Evolutionary conservation across 208 protist species (phyloP), one percentile per base, ranked within the genome.

Genomic region (Trypanosoma cruzi): DNA sequence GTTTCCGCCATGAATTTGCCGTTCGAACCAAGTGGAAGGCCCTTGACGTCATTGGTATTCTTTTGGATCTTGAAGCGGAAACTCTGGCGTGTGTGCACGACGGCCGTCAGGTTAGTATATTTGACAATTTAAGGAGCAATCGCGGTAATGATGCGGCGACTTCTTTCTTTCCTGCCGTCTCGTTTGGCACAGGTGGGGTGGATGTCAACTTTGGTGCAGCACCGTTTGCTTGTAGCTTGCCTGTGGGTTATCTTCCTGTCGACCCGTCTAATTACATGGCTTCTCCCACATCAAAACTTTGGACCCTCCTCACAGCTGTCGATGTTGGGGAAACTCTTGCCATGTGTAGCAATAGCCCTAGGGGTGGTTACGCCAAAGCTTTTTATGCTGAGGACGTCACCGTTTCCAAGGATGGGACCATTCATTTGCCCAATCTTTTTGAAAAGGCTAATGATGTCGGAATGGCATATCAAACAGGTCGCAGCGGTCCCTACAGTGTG

Each of bases 141-240:
- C 64, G 62, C 53, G 64, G 49, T 11, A 37, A 64, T 49, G 44
- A 64, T 50, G n/a, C 57, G 24, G 7, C 49, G 7, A 50, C 68
- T n/a, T 80, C 80, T 29, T 81, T 89, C 49, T 94, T 92, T 53
- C 89, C 85, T 13, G 84, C 77, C 2, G 68, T 90, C 26, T 78
- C 72, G 42, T 83, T 86, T 74, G 70, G 64, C 11, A 14, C 50
- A 48, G 67, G 76, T 48, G 78, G 67, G 16, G 91, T 88, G 70
- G 89, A 93, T 66, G 65, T 97, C 16, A 97, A 97, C 85, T 92
- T 96, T 70, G 94, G 94, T 24, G 81, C 74, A 3, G 68, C 86
- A 5, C 79, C 80, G 8, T 97, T 96, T 64, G 52, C 64, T 24
- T 84, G 67, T 34, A 64, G 40, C 22, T 76, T 89, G 16, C 84